These are phyloP conservation scores for Ascochyta koolunga DNA, from an alignment of 2,329 filamentous ascomycete species.

Conservation along the genomic window DNA sequence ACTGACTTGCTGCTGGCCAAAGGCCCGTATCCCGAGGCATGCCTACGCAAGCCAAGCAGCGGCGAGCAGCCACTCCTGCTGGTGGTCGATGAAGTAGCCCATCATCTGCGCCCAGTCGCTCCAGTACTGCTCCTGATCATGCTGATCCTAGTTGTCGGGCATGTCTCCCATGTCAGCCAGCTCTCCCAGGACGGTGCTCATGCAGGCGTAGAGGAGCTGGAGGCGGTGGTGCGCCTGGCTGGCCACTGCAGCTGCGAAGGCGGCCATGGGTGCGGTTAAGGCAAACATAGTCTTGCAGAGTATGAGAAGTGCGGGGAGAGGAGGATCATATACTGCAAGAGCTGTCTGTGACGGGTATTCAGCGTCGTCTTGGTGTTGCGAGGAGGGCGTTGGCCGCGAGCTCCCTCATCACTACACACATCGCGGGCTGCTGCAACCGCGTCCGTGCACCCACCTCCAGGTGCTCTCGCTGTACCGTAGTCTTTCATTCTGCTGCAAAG, in stretches of 20 bases:
- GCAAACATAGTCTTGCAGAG: neutral
- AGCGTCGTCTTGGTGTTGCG: neutral
- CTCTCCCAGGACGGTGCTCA: neutral
- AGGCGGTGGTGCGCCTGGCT: neutral
- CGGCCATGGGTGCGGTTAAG: neutral
- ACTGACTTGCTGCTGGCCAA: neutral
- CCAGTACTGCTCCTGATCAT: neutral
- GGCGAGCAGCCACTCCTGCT: neutral
- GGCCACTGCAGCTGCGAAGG: neutral
- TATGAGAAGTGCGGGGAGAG: neutral
- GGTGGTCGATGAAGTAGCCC: neutral
- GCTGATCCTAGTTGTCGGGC: neutral
- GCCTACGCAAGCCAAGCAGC: neutral
- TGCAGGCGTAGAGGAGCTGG: neutral
- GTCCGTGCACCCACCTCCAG: conserved; percentile 4
- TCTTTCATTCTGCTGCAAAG: neutral
- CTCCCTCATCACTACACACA: neutral
- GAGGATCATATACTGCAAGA: neutral
- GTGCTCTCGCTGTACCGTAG: neutral
- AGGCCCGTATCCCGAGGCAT: neutral
- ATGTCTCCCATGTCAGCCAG: neutral
- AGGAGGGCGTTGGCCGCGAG: neutral
- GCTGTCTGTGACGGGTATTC: neutral
- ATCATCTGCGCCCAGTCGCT: neutral
- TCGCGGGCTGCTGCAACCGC: neutral